These are phyloP conservation scores for Elaphomyces granulatus DNA, from an alignment of 495 filamentous ascomycete species.

Conservation along the genomic window DNA sequence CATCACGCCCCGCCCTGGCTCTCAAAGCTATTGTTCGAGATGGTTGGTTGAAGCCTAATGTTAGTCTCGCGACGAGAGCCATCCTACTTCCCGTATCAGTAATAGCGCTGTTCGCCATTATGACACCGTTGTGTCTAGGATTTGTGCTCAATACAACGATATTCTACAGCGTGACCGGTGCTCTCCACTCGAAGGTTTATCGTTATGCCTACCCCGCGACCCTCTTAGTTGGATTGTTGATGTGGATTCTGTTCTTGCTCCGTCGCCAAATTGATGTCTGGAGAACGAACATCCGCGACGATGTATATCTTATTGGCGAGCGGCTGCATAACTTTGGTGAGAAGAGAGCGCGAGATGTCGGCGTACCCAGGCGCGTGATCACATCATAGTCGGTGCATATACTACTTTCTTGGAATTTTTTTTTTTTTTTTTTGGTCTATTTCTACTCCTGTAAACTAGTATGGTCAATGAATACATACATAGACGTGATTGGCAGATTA, in stretches of 20 bases:
- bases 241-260: constrained; percentile 27
- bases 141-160: constrained; percentile 29
- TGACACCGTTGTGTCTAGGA: constrained; percentile 40
- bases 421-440: constrained; percentile 1
- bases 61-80: constrained; percentile 59
- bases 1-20: constrained; percentile 55
- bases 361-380: constrained; percentile 26
- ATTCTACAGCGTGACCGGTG: constrained; percentile 24
- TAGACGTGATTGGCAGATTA: too few species aligned
- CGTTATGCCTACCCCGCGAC: constrained; percentile 57
- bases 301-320: constrained; percentile 93
- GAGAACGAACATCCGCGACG: constrained; percentile 74
- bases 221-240: constrained; percentile 33
- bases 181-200: constrained; percentile 43
- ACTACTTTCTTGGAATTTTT: too few species aligned
- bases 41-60: constrained; percentile 73
- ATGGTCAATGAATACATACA: background rate
- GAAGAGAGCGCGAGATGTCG: constrained; percentile 29
- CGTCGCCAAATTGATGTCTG: constrained; percentile 50
- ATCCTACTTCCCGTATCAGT: constrained; percentile 61
- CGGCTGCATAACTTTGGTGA: constrained; percentile 85
- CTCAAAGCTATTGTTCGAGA: constrained; percentile 60
- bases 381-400: constrained; percentile 22
- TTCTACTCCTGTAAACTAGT: background rate
- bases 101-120: constrained; percentile 42